These are phyloP conservation scores for Trypanosoma theileri DNA, from an alignment of 208 protist species.

Conservation along the genomic window DNA sequence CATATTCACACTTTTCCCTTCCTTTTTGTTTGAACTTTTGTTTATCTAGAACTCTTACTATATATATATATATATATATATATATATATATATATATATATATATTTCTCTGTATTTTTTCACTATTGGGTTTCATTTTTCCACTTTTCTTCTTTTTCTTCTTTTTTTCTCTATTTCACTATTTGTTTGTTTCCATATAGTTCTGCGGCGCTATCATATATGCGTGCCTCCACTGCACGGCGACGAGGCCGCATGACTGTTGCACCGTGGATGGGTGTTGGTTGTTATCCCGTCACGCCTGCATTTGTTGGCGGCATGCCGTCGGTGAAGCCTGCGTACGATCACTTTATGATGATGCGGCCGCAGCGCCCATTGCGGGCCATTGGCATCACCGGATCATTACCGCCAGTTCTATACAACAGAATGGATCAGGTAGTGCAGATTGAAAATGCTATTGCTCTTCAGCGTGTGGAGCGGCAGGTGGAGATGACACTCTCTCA, in stretches of 20 bases:
- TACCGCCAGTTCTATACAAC: conserved; percentile 84
- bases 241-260: conserved; percentile 59
- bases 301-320: conserved; percentile 57
- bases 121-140: too few relatives aligned
- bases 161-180: too few relatives aligned
- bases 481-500: conserved; percentile 85
- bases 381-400: conserved; percentile 59
- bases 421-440: conserved; percentile 80
- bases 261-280: conserved; percentile 79
- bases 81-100: too few relatives aligned
- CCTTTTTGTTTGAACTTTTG: conserved; percentile 2
- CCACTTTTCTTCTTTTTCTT: too few relatives aligned
- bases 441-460: conserved; percentile 83
- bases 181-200: too few relatives aligned
- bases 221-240: conserved; percentile 34
- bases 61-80: conserved; percentile 1
- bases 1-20: not conserved
- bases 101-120: too few relatives aligned
- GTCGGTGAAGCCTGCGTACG: conserved; percentile 57
- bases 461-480: conserved; percentile 83
- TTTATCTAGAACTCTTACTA: not conserved
- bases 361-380: conserved; percentile 64
- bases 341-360: conserved; percentile 67
- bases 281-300: conserved; percentile 70
- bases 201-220: too few relatives aligned